A percentile compares a stretch with the other conserved stretches of the same genome.
phyloP scores from a whole-genome alignment of 1,284 basidiomycete genomes.

The Irpex sp. region DNA sequence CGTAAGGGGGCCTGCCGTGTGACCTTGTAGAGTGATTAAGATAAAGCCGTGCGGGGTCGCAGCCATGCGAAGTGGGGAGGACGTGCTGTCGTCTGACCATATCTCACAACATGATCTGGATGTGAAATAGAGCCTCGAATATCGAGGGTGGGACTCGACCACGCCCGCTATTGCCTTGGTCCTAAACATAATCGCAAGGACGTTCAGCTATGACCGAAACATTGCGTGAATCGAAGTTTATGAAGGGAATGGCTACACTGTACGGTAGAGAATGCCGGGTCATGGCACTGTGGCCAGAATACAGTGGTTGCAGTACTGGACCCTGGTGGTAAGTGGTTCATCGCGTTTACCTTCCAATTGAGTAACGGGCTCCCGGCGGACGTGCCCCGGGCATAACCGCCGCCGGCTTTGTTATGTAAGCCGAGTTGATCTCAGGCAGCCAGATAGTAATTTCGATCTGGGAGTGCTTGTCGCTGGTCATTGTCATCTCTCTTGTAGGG shows the following conservation, averaged over 20 bases:
- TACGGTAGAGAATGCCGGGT: too few species aligned
- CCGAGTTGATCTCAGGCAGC: too few species aligned
- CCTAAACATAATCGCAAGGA: background rate
- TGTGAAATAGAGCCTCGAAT: constrained; percentile 1
- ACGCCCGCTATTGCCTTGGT: background rate
- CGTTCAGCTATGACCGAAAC: background rate
- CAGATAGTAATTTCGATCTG: background rate
- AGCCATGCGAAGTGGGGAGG: background rate
- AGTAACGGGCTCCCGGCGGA: background rate
- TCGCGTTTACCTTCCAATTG: background rate
- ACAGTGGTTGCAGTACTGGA: too few species aligned
- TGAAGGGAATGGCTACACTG: too few species aligned
- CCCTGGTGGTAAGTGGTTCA: background rate
- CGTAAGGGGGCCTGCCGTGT: background rate
- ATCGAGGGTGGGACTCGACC: background rate
- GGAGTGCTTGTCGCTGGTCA: background rate
- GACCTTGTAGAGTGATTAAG: background rate
- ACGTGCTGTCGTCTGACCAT: background rate
- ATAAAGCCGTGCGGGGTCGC: background rate
- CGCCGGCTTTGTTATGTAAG: too few species aligned
- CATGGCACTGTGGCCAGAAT: too few species aligned
- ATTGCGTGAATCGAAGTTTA: background rate
- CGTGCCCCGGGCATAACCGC: too few species aligned
- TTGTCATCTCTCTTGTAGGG: background rate
- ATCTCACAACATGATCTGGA: background rate